phyloP scores from a whole-genome alignment of 257 asterid genomes.

The Verbascum thapsus region DNA sequence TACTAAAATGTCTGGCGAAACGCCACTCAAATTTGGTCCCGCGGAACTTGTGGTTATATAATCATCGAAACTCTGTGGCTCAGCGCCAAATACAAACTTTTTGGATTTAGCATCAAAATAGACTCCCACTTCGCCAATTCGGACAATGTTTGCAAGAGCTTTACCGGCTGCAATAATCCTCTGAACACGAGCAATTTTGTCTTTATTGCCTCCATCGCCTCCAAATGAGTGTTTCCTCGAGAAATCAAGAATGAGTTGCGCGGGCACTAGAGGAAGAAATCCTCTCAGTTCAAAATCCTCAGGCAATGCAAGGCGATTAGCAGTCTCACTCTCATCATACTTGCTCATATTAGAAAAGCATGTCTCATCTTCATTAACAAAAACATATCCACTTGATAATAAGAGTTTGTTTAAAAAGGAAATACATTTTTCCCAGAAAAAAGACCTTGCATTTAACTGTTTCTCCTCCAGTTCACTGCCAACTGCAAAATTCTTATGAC shows the following conservation, averaged over 20 bases:
- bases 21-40: slow-evolving; percentile 39
- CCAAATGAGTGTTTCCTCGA: slow-evolving; percentile 75
- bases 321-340: slow-evolving; percentile 85
- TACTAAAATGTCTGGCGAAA: slow-evolving; percentile 34
- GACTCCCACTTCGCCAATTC: slow-evolving; percentile 62
- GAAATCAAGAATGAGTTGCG: slow-evolving; percentile 84
- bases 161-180: slow-evolving; percentile 93
- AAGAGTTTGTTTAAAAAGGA: slow-evolving; percentile 70
- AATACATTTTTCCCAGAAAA: slow-evolving; percentile 76
- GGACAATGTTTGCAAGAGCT: slow-evolving; percentile 72
- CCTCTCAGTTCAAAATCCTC: slow-evolving; percentile 97
- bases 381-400: slow-evolving; percentile 58
- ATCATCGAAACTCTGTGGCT: slow-evolving; percentile 64
- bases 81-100: slow-evolving; percentile 68
- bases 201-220: slow-evolving; percentile 60
- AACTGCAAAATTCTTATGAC: slow-evolving; percentile 71
- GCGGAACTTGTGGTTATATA: slow-evolving; percentile 31
- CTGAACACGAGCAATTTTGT: slow-evolving; percentile 60
- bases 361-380: slow-evolving; percentile 61
- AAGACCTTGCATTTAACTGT: slow-evolving; percentile 61
- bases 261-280: slow-evolving; percentile 82
- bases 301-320: slow-evolving; percentile 75
- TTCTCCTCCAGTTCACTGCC: slow-evolving; percentile 79
- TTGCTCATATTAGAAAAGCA: slow-evolving; percentile 83
- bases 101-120: slow-evolving; percentile 63